phyloP scores from a whole-genome alignment of 768 basidiomycete genomes.

The Coprinopsis marcescibilis region DNA sequence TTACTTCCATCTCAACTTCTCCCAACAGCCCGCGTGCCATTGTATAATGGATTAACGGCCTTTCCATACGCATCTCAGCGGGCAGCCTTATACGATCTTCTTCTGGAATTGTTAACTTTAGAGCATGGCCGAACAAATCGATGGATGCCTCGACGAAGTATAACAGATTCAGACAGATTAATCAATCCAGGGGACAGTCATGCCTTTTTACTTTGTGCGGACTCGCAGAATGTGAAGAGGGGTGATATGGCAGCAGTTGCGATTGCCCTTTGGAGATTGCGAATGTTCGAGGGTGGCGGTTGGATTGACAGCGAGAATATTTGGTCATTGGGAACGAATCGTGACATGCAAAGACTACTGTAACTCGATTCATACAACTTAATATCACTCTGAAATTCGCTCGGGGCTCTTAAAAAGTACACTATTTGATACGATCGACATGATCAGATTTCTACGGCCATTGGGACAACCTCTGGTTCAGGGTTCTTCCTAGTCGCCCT shows the following conservation, averaged over 20 bases:
- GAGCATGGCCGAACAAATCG: background rate
- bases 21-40: conserved; percentile 39
- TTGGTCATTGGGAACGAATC: conserved; percentile 11
- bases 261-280: conserved; percentile 71
- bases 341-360: conserved; percentile 3
- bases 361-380: background rate
- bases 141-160: background rate
- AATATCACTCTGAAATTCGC: background rate
- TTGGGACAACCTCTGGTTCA: conserved; percentile 36
- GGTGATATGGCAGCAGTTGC: conserved; percentile 62
- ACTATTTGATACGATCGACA: conserved; percentile 8
- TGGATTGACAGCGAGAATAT: conserved; percentile 31
- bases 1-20: conserved; percentile 16
- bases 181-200: conserved; percentile 41
- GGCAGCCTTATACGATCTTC: conserved; percentile 44
- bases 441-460: conserved; percentile 41
- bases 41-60: conserved; percentile 61
- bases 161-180: conserved; percentile 1
- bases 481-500: conserved; percentile 26
- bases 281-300: conserved; percentile 66
- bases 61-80: conserved; percentile 63
- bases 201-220: conserved; percentile 61
- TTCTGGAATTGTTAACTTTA: conserved; percentile 39
- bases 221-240: conserved; percentile 39
- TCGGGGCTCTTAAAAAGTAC: conserved; percentile 6